Conservation (phyloP, 169 alveolate species). For the Plasmodium sp. region DNA sequence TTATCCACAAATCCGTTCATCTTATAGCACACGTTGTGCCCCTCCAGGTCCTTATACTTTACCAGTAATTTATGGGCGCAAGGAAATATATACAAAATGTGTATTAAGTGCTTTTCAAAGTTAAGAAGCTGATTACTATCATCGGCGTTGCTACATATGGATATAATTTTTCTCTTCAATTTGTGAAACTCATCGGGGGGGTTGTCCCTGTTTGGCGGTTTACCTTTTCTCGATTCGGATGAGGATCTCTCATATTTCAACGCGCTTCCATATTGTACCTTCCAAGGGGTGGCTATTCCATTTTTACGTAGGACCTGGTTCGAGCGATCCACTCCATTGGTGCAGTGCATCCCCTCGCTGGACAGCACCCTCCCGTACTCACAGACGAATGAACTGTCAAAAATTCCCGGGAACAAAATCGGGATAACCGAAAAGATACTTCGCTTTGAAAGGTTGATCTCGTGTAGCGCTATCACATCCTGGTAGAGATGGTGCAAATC, state of each 20-base stretch:
- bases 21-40: conserved; percentile 36
- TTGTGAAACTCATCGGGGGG: neutral
- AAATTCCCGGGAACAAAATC: conserved; percentile 43
- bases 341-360: neutral
- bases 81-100: conserved; percentile 59
- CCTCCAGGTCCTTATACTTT: conserved; percentile 65
- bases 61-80: conserved; percentile 36
- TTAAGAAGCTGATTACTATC: conserved; percentile 18
- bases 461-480: conserved; percentile 26
- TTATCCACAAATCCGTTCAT: conserved; percentile 26
- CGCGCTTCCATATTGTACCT: neutral
- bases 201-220: neutral
- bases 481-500: conserved; percentile 59
- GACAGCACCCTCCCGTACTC: neutral
- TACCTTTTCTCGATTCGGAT: neutral
- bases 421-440: conserved; percentile 7
- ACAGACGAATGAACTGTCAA: conserved; percentile 13
- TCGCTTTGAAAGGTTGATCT: conserved; percentile 40
- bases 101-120: conserved; percentile 54
- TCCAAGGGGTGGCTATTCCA: neutral
- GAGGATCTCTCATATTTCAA: neutral
- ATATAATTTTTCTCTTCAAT: conserved; percentile 8
- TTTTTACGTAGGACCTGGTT: neutral
- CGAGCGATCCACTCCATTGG: neutral
- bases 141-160: conserved; percentile 24